Evolutionary conservation across 2,329 filamentous ascomycete species (phyloP).

Genomic region (Dactylellina sp.): DNA sequence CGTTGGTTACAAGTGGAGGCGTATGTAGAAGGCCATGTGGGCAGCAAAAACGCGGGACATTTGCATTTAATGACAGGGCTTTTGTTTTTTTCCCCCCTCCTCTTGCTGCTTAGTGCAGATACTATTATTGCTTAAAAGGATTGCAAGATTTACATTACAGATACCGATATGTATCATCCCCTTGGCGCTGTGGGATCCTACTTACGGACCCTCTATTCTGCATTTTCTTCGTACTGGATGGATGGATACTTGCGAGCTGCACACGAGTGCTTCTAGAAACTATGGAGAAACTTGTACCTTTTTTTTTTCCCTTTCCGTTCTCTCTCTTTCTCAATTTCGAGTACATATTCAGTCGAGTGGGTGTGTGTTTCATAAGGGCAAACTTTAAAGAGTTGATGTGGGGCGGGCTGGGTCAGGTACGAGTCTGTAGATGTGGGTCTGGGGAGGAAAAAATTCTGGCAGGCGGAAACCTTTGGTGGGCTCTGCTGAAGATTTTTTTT

Average conservation of each 20-base stretch:
- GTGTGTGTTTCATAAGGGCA: constrained; percentile 54
- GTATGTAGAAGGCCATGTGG: constrained; percentile 20
- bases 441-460: not conserved
- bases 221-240: not conserved
- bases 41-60: constrained; percentile 6
- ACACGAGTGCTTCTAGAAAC: constrained; percentile 29
- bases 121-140: constrained; percentile 6
- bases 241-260: not conserved
- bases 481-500: not conserved
- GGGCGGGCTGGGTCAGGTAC: constrained; percentile 34
- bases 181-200: not conserved
- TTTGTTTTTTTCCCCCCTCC: not conserved
- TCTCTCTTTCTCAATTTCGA: constrained; percentile 46
- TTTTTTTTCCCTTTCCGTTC: not conserved
- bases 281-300: constrained; percentile 2
- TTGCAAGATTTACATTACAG: constrained; percentile 16
- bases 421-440: constrained; percentile 29
- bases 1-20: constrained; percentile 7
- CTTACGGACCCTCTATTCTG: too few species aligned
- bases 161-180: constrained; percentile 20
- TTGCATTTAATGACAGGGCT: constrained; percentile 9
- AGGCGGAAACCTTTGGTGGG: constrained; percentile 1
- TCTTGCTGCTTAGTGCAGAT: too few species aligned
- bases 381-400: constrained; percentile 45
- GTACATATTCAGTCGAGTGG: constrained; percentile 50